Base-by-base conservation (phyloP, 345 rosid species). In the Rhodamnia argentea region DNA sequence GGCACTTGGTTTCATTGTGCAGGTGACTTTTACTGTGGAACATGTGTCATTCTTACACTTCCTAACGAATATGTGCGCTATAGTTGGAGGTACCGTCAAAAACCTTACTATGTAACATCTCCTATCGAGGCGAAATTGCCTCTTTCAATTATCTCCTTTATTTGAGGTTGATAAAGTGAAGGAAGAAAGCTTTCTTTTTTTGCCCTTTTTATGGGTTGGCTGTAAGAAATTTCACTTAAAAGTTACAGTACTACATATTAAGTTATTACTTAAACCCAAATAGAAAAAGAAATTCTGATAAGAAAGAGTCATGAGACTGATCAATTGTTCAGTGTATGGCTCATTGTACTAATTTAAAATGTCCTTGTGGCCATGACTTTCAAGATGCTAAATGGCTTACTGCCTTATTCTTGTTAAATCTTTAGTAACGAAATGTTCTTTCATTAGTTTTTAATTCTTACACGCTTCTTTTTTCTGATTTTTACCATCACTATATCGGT, bases 11-110 rank as follows among this genome's bases (percentile, higher is more conserved):
- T 84, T 84, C 83, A n/a, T 84, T 81, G 86, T 90, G 86, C 90
- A 97, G 99, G 98, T 97, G 85, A 96, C 98, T 85, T 96, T 96
- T 89, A 89, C 92, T 23, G 96, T 92, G 91, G 93, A 90, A 88
- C 98, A 96, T 64, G 90, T 93, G 60, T 93, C 98, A n/a, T 97
- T 96, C 94, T 90, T 97, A 88, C 99, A 97, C 91, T 96, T 97
- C 90, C 87, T 96, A 86, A 96, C 99, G 22, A 97, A 94, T 87
- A 95, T 96, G 55, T 97, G 99, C 32, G 99, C 99, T 53, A 94
- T 97, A 62, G 98, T 96, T 42, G 99, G 99, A 94, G 99, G 99
- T 93, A 92, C 89, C 53, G 64, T 59, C 20, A 58, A 32, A 22
- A n/a, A 52, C 59, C 56, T 83, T 54, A 58, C 37, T 37, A 26